Percentiles rank a stretch among this genome's conserved stretches.
phyloP scores from a whole-genome alignment of 352 stramenopile genomes.

The Saprolegnia parasitica region DNA sequence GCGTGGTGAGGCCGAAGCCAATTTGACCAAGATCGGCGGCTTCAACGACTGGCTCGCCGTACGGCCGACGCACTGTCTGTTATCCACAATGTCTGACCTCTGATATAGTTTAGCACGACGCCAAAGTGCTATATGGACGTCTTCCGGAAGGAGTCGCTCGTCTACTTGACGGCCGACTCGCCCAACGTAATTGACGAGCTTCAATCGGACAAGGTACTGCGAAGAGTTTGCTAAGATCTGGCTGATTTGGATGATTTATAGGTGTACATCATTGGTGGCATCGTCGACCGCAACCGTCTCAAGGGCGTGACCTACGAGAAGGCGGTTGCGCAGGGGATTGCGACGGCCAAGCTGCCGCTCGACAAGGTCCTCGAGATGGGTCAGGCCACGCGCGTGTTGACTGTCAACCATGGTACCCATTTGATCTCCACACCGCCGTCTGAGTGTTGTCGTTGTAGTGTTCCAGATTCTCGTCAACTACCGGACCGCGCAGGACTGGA shows the following conservation, averaged over 20 bases:
- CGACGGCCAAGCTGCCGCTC: slow-evolving; percentile 90
- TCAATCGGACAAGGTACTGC: slow-evolving; percentile 66
- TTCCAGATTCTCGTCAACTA: slow-evolving; percentile 79
- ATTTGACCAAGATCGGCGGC: slow-evolving; percentile 88
- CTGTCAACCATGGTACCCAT: slow-evolving; percentile 77
- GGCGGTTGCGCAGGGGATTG: slow-evolving; percentile 84
- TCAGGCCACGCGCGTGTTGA: slow-evolving; percentile 67
- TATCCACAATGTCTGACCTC: slow-evolving; percentile 30
- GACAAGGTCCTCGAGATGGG: slow-evolving; percentile 75
- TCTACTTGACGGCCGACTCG: slow-evolving; percentile 95
- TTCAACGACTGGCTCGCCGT: slow-evolving; percentile 81
- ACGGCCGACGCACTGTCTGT: slow-evolving; percentile 29
- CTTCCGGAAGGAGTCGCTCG: slow-evolving; percentile 79
- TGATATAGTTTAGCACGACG: slow-evolving; percentile 49
- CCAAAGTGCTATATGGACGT: slow-evolving; percentile 62
- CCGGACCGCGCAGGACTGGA: slow-evolving; percentile 65
- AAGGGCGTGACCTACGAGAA: slow-evolving; percentile 91
- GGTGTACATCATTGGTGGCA: slow-evolving; percentile 96
- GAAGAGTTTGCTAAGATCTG: background rate
- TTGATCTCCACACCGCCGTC: background rate
- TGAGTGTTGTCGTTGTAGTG: slow-evolving; percentile 36
- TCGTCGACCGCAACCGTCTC: slow-evolving; percentile 96
- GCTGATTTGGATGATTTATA: slow-evolving; percentile 19
- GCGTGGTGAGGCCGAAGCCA: slow-evolving; percentile 61
- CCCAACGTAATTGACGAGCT: slow-evolving; percentile 86